Percentiles rank a stretch among this genome's conserved stretches.
Evolutionary conservation across 768 basidiomycete species (phyloP).

Genomic region (Collybia nuda): DNA sequence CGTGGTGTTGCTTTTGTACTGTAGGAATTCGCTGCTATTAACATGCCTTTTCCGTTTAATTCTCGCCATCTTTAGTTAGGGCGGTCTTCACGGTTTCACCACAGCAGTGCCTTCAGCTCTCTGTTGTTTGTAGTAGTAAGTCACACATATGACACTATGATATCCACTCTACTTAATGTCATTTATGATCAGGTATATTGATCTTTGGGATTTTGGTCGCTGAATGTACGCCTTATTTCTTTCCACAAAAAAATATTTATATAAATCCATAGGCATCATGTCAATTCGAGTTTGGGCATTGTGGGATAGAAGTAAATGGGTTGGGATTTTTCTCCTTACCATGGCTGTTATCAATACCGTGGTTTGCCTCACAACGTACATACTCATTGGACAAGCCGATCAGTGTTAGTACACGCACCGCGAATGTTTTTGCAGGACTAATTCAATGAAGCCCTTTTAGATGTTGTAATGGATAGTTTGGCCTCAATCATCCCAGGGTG

Average conservation of each 20-base stretch:
- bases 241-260: neutral
- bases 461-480: neutral
- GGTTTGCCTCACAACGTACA: neutral
- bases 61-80: neutral
- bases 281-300: constrained; percentile 2
- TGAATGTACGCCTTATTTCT: neutral
- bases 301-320: neutral
- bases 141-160: no score
- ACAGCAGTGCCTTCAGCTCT: no score
- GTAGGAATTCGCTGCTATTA: neutral
- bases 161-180: no score
- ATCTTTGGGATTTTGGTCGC: neutral
- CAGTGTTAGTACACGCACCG: neutral
- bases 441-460: neutral
- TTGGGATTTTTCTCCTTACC: neutral
- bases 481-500: neutral
- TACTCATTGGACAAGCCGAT: neutral
- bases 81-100: neutral
- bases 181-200: no score
- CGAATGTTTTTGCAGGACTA: no score
- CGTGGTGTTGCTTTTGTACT: neutral
- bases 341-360: neutral
- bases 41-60: no score
- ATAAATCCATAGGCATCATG: neutral
- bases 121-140: no score